Conservation (phyloP, 2,329 filamentous ascomycete genomes). For the Elsinoe batatas region DNA sequence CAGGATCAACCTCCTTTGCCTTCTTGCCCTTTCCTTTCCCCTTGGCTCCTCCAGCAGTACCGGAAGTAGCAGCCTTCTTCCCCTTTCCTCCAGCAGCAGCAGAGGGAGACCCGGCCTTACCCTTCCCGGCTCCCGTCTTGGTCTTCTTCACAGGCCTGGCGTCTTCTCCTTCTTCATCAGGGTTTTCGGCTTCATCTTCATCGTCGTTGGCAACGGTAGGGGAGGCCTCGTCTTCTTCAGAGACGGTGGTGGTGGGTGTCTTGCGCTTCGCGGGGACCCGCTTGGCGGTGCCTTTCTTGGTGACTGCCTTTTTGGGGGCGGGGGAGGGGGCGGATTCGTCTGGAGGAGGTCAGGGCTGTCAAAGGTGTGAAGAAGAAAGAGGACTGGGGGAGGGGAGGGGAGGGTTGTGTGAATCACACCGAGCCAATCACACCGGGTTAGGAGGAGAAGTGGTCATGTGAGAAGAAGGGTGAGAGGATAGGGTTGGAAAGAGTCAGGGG, state of each 20-base stretch:
- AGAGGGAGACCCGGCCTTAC: no score
- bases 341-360: neutral
- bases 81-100: neutral
- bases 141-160: neutral
- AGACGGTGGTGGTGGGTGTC: neutral
- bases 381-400: no score
- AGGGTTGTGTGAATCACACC: neutral
- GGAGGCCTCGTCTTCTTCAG: no score
- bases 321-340: neutral
- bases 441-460: neutral
- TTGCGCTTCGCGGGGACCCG: neutral
- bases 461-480: neutral
- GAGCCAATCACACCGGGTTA: neutral
- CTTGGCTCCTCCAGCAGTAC: neutral
- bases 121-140: neutral
- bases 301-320: neutral
- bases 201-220: neutral
- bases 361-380: neutral
- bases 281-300: slow-evolving; percentile 8
- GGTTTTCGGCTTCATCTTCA: neutral
- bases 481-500: neutral
- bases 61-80: neutral
- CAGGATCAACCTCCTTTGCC: neutral
- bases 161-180: neutral
- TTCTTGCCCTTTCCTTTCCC: neutral